phyloP scores from a whole-genome alignment of 2,329 filamentous ascomycete species.

The Triangularia setosa region DNA sequence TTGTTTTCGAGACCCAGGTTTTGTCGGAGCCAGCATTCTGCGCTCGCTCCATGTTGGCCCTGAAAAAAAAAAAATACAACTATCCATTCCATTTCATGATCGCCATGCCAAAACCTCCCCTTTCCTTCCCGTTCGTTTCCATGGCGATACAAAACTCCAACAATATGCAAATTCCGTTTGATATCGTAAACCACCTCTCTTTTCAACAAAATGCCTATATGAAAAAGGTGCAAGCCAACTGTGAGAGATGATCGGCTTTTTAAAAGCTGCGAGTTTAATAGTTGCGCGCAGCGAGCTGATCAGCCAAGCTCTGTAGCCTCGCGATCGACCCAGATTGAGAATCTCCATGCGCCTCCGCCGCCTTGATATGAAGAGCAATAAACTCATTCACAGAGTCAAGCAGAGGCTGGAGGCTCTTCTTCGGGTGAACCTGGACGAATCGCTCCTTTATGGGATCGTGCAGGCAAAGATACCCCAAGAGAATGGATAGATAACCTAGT shows the following conservation, averaged over 20 bases:
- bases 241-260: no score
- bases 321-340: constrained; percentile 34
- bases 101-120: not conserved
- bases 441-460: constrained; percentile 41
- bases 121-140: not conserved
- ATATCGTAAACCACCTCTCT: no score
- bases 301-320: constrained; percentile 39
- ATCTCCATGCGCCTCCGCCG: constrained; percentile 38
- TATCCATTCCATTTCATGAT: not conserved
- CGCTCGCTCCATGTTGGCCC: not conserved
- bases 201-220: no score
- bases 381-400: constrained; percentile 54
- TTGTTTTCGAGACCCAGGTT: not conserved
- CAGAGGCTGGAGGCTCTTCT: constrained; percentile 43
- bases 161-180: no score
- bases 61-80: not conserved
- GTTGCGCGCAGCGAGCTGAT: constrained; percentile 32
- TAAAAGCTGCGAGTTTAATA: not conserved
- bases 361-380: constrained; percentile 48
- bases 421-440: constrained; percentile 40
- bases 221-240: not conserved
- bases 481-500: constrained; percentile 79
- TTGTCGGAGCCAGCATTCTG: not conserved
- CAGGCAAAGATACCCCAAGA: constrained; percentile 77
- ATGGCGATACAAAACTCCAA: not conserved